Base-by-base conservation (phyloP, 2,329 filamentous ascomycete species). In the Zopfia rhizophila region DNA sequence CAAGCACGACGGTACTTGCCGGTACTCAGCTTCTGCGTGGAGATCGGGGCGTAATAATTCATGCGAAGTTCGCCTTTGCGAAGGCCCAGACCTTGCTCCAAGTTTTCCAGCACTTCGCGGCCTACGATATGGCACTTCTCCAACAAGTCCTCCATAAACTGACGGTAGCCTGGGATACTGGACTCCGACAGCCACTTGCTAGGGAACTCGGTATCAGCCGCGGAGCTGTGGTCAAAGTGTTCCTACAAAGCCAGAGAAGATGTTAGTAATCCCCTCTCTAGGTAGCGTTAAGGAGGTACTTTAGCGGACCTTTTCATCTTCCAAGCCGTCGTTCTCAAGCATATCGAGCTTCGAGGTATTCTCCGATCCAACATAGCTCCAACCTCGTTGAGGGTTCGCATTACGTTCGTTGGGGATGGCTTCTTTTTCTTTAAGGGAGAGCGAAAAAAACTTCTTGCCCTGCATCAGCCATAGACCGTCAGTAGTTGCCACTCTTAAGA, bases 41-140 rank as follows among this genome's bases (percentile, higher is more conserved):
- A 32, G 8, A 58, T 43, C 2, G 49, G 28, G n/a, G 59, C 47
- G 32, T 63, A 63, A 27, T 63, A 43, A 16, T 46, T 52, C 24
- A 63, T 22, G 7, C 59, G 51, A 6, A 59, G 23, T 4, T 32
- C 32, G 4, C 48, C 51, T 3, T 10, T 5, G 10, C 33, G 38
- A 5, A 56, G 14, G 4, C 27, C 29, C 2, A 59, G n/a, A n/a
- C 32, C 55, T 8, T 45, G 4, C 17, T 61, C 56, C 10, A 53
- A 32, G 1, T 37, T 40, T 24, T 31, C 30, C 45, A 61, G 28
- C 14, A 58, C 23, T 12, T 45, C 11, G 3, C 36, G 25, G 14
- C 38, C 27, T 7, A 57, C 27, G 3, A 13, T 24, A 29, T 58
- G 42, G 19, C 39, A 43, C 3, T 29, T 38, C 7, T 29, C 39